Percentiles rank a stretch among this genome's conserved stretches.
phyloP scores from a whole-genome alignment of 768 basidiomycete genomes.

The Atractiella rhizophila region DNA sequence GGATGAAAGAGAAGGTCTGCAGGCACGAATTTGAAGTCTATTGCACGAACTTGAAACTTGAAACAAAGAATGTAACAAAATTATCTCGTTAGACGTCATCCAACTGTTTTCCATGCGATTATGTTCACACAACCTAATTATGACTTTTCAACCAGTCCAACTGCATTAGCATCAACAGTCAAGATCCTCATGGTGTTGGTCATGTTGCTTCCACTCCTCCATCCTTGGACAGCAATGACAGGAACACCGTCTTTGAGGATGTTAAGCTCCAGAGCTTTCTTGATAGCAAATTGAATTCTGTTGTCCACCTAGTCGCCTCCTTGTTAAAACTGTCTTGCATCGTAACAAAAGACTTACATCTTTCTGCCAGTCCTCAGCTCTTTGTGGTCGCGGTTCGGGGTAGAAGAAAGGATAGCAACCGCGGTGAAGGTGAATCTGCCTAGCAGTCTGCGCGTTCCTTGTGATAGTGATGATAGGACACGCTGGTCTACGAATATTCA shows the following conservation, averaged over 20 bases:
- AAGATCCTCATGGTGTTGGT: conserved; percentile 38
- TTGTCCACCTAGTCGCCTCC: conserved; percentile 14
- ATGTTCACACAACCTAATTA: no score
- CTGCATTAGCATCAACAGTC: no score
- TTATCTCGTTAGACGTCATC: no score
- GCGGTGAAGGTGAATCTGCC: conserved; percentile 88
- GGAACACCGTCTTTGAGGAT: conserved; percentile 71
- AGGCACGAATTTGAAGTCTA: no score
- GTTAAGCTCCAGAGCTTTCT: conserved; percentile 53
- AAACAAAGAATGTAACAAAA: no score
- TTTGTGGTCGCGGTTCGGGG: conserved; percentile 71
- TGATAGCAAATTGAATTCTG: conserved; percentile 41
- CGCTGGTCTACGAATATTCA: no score
- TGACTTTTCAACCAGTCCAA: no score
- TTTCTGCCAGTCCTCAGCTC: conserved; percentile 78
- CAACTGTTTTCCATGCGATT: no score
- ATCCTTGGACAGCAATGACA: conserved; percentile 90
- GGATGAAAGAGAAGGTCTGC: no score
- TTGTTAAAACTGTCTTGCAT: background rate
- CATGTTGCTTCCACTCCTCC: conserved; percentile 92
- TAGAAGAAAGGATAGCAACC: conserved; percentile 96
- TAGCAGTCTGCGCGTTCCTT: conserved; percentile 78
- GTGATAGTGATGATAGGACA: conserved; percentile 90
- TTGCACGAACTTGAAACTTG: no score
- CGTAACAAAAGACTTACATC: conserved; percentile 54